Percentiles rank a stretch among this genome's conserved stretches.
These are phyloP conservation scores for Nicotiana attenuata DNA, from an alignment of 257 asterid genomes.

Conservation along the genomic window DNA sequence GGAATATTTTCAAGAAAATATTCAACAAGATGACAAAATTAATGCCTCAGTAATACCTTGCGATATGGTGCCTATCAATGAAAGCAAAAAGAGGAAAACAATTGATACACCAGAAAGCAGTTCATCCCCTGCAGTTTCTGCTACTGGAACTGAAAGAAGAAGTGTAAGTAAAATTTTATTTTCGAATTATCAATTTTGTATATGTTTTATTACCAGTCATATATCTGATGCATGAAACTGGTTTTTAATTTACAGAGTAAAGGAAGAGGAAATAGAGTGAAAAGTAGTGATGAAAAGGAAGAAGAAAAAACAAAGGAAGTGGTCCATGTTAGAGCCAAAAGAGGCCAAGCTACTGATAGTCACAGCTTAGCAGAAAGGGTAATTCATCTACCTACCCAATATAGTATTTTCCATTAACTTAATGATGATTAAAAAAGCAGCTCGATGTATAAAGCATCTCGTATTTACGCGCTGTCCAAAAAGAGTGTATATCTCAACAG, in stretches of 20 bases:
- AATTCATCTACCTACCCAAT: background rate
- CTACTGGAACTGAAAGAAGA: constrained; percentile 29
- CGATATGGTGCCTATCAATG: background rate
- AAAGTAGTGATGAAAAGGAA: constrained; percentile 28
- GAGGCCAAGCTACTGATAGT: constrained; percentile 94
- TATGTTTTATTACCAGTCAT: background rate
- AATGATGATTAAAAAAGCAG: too few species aligned
- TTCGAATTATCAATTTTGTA: background rate
- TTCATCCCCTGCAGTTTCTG: constrained; percentile 52
- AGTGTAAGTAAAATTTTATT: constrained; percentile 22
- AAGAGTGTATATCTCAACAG: too few species aligned
- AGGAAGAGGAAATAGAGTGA: constrained; percentile 42
- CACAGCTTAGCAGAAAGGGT: constrained; percentile 98
- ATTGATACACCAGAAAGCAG: constrained; percentile 40
- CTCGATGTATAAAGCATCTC: too few species aligned
- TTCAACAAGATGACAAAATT: constrained; percentile 6
- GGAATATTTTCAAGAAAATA: constrained; percentile 28
- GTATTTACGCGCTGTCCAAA: too few species aligned
- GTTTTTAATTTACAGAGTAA: background rate
- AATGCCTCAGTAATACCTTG: too few species aligned
- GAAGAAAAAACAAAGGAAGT: constrained; percentile 52
- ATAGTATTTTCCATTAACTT: too few species aligned
- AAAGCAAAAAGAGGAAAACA: constrained; percentile 43
- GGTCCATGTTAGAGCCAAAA: constrained; percentile 86
- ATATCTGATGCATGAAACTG: too few species aligned